Base-by-base conservation (phyloP, 805 yeast species). In the Millerago galiae region DNA sequence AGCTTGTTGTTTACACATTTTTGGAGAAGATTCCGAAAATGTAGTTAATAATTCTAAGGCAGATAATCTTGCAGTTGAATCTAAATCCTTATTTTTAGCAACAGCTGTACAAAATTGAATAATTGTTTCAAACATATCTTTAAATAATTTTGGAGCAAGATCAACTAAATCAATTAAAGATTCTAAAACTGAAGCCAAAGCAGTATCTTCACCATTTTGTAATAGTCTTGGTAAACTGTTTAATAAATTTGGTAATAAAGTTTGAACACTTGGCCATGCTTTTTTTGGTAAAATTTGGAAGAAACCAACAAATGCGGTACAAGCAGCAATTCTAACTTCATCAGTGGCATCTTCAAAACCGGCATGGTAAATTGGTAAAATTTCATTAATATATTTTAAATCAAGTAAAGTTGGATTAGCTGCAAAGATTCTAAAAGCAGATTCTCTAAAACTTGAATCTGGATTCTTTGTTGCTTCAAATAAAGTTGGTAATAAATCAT, bases 141-240 rank as follows among this genome's bases (percentile, higher is more conserved):
- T 78, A 70, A 93, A 93, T 79, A 93, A 77, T 59, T 90, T 91
- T 41, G 99, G 98, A 8, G 97, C 98, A 46, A 90, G 67, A 49
- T 83, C 91, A 9, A 90, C 96, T 46, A 93, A 73, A 53, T 93
- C 98, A 42, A 90, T 88, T 52, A 93, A 70, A 8, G 89, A 75
- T 62, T 89, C 95, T 51, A 93, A 74, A n/a, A 90, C 95, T 6
- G 88, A 74, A 1, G 96, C 82, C 49, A 93, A 74, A 7, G 95
- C 86, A 13, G 74, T 68, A 45, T 87, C 93, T 56, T 88, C 84
- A 35, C 91, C 90, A 55, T 72, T 78, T 48, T 77, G 81, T 46
- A 89, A 71, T 47, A 93, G 77, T 51, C 88, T 81, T 40, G 96
- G 96, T 54, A 93, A 72, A 35, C 95, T 85, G 61, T 87, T 87